Conservation (phyloP, 1,284 basidiomycete genomes). For the Cutaneotrichosporon dermatis region DNA sequence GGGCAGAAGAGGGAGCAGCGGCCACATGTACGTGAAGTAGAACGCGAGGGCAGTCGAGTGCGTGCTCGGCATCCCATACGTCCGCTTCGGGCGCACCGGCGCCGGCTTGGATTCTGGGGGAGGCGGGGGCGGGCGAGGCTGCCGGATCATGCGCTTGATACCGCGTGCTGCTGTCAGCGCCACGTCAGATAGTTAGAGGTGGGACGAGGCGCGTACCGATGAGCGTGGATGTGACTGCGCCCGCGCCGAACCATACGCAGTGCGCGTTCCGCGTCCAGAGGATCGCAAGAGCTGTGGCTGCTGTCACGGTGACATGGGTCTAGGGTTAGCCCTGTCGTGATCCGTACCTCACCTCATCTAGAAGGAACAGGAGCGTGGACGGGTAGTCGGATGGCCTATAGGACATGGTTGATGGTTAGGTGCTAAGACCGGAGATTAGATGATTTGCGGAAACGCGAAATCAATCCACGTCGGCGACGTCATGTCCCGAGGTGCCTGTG, state of each 20-base stretch:
- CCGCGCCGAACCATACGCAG: slow-evolving; percentile 62
- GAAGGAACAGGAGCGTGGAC: slow-evolving; percentile 32
- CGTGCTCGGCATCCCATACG: slow-evolving; percentile 76
- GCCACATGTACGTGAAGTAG: slow-evolving; percentile 63
- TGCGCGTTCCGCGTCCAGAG: slow-evolving; percentile 66
- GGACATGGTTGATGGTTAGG: slow-evolving; percentile 11
- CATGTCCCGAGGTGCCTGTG: neutral
- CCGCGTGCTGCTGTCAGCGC: slow-evolving; percentile 66
- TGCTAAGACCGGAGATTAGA: neutral
- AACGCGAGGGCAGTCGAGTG: slow-evolving; percentile 73
- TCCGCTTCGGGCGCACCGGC: slow-evolving; percentile 32
- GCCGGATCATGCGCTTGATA: slow-evolving; percentile 63
- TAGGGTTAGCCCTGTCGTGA: slow-evolving; percentile 21
- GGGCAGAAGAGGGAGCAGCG: slow-evolving; percentile 56
- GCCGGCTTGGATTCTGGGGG: slow-evolving; percentile 27
- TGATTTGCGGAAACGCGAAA: neutral
- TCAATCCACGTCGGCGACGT: neutral
- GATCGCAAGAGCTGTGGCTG: slow-evolving; percentile 56
- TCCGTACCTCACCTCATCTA: slow-evolving; percentile 37
- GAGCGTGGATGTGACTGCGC: slow-evolving; percentile 60
- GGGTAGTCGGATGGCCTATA: slow-evolving; percentile 38
- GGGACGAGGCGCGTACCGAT: slow-evolving; percentile 31
- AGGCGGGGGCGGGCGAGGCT: slow-evolving; percentile 61
- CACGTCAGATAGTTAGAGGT: slow-evolving; percentile 28
- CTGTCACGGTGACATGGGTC: slow-evolving; percentile 57